Conservation (phyloP, 306 rosid genomes). For the Delonix regia region DNA sequence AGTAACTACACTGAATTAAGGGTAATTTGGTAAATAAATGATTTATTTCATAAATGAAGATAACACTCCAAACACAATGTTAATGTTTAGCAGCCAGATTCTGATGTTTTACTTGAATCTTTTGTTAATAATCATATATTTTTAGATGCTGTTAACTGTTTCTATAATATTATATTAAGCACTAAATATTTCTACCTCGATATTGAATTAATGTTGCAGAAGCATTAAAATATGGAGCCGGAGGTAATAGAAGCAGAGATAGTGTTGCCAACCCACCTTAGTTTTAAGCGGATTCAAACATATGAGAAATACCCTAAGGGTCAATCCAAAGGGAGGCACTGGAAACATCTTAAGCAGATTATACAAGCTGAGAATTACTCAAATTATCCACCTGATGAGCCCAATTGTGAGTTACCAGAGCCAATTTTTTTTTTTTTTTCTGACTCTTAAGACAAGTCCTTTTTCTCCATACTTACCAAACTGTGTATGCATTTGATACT, state of each 20-base stretch:
- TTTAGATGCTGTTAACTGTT: background rate
- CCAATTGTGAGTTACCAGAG: constrained; percentile 60
- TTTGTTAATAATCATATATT: background rate
- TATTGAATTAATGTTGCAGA: constrained; percentile 8
- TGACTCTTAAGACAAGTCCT: background rate
- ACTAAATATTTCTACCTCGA: background rate
- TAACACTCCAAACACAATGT: background rate
- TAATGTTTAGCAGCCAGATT: background rate
- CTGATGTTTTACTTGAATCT: background rate
- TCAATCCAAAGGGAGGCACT: constrained; percentile 83
- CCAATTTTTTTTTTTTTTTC: no score
- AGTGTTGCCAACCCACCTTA: constrained; percentile 76
- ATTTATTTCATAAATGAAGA: background rate
- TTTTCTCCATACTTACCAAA: background rate
- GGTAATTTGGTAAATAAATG: background rate
- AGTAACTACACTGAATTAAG: background rate
- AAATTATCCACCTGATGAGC: constrained; percentile 74
- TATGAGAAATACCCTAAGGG: constrained; percentile 89
- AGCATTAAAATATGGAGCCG: constrained; percentile 56
- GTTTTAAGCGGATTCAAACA: constrained; percentile 83
- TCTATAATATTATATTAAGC: background rate
- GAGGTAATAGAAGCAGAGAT: constrained; percentile 80
- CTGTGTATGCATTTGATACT: background rate
- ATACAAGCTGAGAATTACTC: constrained; percentile 85
- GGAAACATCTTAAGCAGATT: constrained; percentile 97